A percentile compares a stretch with the other conserved stretches of the same genome.
phyloP scores from a whole-genome alignment of 2,329 filamentous ascomycete genomes.

The Phaeosphaeriaceae sp. region DNA sequence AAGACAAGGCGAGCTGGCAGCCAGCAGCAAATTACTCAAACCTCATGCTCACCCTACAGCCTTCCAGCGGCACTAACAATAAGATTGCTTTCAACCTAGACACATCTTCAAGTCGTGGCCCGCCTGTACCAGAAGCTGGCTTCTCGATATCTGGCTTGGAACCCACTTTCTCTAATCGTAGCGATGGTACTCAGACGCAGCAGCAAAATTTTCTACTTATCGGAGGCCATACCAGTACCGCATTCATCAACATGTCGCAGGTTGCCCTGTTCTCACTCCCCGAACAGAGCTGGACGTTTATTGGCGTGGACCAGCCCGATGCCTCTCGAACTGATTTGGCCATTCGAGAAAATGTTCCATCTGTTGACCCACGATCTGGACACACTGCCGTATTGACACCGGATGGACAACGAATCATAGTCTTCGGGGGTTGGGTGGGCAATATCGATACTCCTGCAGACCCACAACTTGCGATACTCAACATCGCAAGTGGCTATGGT shows the following conservation, averaged over 20 bases:
- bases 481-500: slow-evolving; percentile 76
- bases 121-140: slow-evolving; percentile 82
- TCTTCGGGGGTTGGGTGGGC: slow-evolving; percentile 93
- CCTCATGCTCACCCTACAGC: slow-evolving; percentile 71
- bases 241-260: slow-evolving; percentile 94
- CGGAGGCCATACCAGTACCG: slow-evolving; percentile 80
- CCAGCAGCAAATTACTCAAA: slow-evolving; percentile 78
- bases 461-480: slow-evolving; percentile 79
- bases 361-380: slow-evolving; percentile 81
- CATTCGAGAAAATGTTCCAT: slow-evolving; percentile 52
- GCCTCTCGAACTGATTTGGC: slow-evolving; percentile 63
- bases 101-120: slow-evolving; percentile 60
- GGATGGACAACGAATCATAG: slow-evolving; percentile 77
- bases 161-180: slow-evolving; percentile 72
- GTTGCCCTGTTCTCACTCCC: slow-evolving; percentile 87
- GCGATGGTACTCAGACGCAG: slow-evolving; percentile 67
- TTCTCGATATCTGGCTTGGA: slow-evolving; percentile 79
- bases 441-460: slow-evolving; percentile 75
- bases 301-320: slow-evolving; percentile 64
- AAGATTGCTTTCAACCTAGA: slow-evolving; percentile 54
- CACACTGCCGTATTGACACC: slow-evolving; percentile 83
- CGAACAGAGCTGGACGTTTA: slow-evolving; percentile 84
- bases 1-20: slow-evolving; percentile 64
- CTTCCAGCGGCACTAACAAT: slow-evolving; percentile 49
- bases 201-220: slow-evolving; percentile 81